These are phyloP conservation scores for Camelina hispida DNA, from an alignment of 345 rosid genomes.

Conservation along the genomic window DNA sequence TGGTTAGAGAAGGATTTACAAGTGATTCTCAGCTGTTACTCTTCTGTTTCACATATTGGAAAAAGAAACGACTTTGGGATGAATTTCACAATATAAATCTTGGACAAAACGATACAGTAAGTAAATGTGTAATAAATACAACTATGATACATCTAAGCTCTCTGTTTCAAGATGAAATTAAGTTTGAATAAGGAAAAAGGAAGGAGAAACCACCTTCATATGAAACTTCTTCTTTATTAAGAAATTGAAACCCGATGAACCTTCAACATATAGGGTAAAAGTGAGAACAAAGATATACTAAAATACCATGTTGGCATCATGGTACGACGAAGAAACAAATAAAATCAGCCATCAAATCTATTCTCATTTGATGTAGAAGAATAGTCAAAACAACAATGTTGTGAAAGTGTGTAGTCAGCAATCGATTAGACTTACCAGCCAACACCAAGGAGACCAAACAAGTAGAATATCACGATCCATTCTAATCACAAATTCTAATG, in stretches of 20 bases:
- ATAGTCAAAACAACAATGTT: constrained; percentile 1
- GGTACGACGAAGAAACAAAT: background rate
- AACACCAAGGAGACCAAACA: constrained; percentile 78
- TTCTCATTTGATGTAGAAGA: constrained; percentile 15
- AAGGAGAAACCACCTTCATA: constrained; percentile 51
- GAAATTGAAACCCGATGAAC: constrained; percentile 74
- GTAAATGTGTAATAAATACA: background rate
- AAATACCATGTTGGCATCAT: constrained; percentile 19
- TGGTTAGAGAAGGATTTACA: constrained; percentile 23
- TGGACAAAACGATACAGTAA: constrained; percentile 17
- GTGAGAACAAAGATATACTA: constrained; percentile 23
- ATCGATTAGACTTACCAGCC: constrained; percentile 66
- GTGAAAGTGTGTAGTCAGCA: constrained; percentile 15
- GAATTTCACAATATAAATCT: constrained; percentile 2
- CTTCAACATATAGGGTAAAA: constrained; percentile 52
- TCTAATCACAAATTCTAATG: too few species aligned
- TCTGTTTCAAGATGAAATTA: constrained; percentile 12
- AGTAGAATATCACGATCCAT: too few species aligned
- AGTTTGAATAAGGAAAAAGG: constrained; percentile 17
- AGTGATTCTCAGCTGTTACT: constrained; percentile 5
- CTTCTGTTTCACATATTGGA: constrained; percentile 16
- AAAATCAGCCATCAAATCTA: constrained; percentile 4
- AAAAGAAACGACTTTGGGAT: background rate
- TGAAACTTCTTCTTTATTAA: constrained; percentile 53
- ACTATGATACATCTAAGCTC: constrained; percentile 25